Conservation (phyloP, 2,329 filamentous ascomycete genomes). For the Stagonosporopsis tanaceti region DNA sequence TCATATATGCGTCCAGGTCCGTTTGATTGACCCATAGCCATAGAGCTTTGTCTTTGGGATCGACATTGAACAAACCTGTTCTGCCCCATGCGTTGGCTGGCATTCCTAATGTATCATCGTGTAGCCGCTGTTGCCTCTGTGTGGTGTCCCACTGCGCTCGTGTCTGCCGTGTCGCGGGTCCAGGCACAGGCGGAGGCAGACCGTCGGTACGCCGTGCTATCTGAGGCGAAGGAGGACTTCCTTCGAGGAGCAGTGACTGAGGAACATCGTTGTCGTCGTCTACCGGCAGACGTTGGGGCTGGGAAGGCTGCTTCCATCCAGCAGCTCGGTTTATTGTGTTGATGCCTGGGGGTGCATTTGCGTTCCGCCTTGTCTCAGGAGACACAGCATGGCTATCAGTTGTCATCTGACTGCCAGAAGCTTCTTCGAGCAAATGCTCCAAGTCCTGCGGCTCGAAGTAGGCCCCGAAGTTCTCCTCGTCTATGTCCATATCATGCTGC, state of each 20-base stretch:
- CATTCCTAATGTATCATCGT: slow-evolving; percentile 36
- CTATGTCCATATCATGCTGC: slow-evolving; percentile 57
- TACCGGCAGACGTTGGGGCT: slow-evolving; percentile 27
- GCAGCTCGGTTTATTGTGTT: slow-evolving; percentile 42
- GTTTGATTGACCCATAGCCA: slow-evolving; percentile 94
- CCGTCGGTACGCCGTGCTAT: slow-evolving; percentile 34
- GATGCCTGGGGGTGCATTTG: slow-evolving; percentile 35
- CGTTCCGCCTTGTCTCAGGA: slow-evolving; percentile 42
- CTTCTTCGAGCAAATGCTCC: slow-evolving; percentile 63
- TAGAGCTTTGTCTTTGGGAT: slow-evolving; percentile 79
- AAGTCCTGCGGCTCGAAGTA: slow-evolving; percentile 65
- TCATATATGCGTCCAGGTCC: slow-evolving; percentile 87
- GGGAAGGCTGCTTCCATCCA: slow-evolving; percentile 48
- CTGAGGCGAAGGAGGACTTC: slow-evolving; percentile 43
- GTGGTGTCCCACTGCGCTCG: slow-evolving; percentile 61
- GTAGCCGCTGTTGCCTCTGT: slow-evolving; percentile 56
- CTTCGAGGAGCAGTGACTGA: slow-evolving; percentile 68
- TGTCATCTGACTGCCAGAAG: slow-evolving; percentile 57
- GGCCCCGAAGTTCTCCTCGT: slow-evolving; percentile 59
- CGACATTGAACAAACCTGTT: slow-evolving; percentile 47
- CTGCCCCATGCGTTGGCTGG: slow-evolving; percentile 33
- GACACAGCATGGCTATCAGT: slow-evolving; percentile 52
- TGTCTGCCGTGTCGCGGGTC: slow-evolving; percentile 54
- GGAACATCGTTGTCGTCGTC: slow-evolving; percentile 67
- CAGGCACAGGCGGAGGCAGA: slow-evolving; percentile 53